phyloP scores from a whole-genome alignment of 1,139 yeast genomes.

The Saccharomycopsis hybrid region DNA sequence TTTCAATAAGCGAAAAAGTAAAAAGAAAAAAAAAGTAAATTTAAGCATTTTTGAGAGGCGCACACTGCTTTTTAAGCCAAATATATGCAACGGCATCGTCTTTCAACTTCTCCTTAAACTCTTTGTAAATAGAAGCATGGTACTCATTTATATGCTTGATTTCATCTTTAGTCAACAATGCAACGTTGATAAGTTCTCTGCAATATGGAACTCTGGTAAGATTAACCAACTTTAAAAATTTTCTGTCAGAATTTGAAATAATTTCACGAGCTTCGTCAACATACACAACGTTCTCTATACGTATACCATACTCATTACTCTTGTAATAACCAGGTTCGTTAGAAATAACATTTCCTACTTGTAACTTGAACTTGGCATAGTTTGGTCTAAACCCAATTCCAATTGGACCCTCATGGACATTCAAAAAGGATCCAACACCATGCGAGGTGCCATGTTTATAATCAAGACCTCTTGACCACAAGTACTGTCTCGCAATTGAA shows the following conservation, averaged over 20 bases:
- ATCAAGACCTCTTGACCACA: conserved; percentile 86
- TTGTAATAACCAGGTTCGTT: conserved; percentile 97
- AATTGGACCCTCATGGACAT: conserved; percentile 95
- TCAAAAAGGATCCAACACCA: conserved; percentile 89
- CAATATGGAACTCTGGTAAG: conserved; percentile 89
- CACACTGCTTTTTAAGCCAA: conserved; percentile 77
- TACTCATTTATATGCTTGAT: conserved; percentile 61
- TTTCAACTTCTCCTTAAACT: conserved; percentile 41
- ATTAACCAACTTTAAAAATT: conserved; percentile 73
- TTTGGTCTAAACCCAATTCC: conserved; percentile 70
- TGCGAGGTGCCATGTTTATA: conserved; percentile 97
- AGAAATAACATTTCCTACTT: conserved; percentile 68
- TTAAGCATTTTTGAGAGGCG: too few relatives aligned
- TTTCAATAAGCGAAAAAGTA: too few relatives aligned
- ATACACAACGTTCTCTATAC: conserved; percentile 80
- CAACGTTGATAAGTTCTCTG: conserved; percentile 52
- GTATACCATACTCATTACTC: conserved; percentile 87
- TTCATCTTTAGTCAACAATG: conserved; percentile 57
- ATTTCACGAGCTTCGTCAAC: conserved; percentile 48
- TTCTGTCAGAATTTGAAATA: conserved; percentile 38
- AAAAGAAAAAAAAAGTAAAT: too few relatives aligned
- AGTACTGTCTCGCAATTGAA: conserved; percentile 77
- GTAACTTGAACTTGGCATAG: conserved; percentile 29
- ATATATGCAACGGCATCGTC: conserved; percentile 48
- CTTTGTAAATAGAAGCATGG: conserved; percentile 58